Evolutionary conservation across 2,329 filamentous ascomycete species (phyloP).

Genomic region (Paracoccidioides lutzii): DNA sequence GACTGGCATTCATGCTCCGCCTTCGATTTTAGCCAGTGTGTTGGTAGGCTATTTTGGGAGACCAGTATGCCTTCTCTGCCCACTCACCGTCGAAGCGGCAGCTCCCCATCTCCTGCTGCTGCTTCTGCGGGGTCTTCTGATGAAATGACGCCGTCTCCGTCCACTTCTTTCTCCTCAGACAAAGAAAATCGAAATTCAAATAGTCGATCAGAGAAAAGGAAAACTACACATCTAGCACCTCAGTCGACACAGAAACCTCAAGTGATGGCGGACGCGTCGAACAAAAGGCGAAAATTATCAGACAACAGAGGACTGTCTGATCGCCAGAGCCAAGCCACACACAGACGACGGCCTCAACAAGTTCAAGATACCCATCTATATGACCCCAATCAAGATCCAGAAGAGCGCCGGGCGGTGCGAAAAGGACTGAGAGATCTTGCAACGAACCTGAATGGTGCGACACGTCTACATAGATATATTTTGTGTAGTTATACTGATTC

Average conservation of each 20-base stretch:
- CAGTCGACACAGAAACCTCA: not conserved
- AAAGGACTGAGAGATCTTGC: constrained; percentile 52
- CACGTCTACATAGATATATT: not conserved
- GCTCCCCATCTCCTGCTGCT: constrained; percentile 1
- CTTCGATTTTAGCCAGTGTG: not conserved
- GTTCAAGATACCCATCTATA: constrained; percentile 42
- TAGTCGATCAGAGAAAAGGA: constrained; percentile 22
- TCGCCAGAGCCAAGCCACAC: constrained; percentile 4
- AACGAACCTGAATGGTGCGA: constrained; percentile 41
- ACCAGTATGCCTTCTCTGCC: not conserved
- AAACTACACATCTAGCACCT: not conserved
- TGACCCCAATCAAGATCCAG: constrained; percentile 64
- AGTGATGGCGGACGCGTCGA: constrained; percentile 8
- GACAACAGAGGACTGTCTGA: not conserved
- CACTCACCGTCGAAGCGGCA: not conserved
- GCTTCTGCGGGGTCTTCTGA: constrained; percentile 7
- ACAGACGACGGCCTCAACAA: constrained; percentile 3
- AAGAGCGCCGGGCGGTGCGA: constrained; percentile 58
- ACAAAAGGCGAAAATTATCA: constrained; percentile 10
- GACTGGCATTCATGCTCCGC: not conserved
- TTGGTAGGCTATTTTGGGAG: not conserved
- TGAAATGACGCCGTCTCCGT: constrained; percentile 17
- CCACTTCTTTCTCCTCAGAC: constrained; percentile 26
- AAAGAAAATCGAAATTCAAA: constrained; percentile 30
- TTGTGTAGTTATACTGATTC: not conserved